Conservation (phyloP, 1,284 basidiomycete species). For the Lignosus rhinocerotis region DNA sequence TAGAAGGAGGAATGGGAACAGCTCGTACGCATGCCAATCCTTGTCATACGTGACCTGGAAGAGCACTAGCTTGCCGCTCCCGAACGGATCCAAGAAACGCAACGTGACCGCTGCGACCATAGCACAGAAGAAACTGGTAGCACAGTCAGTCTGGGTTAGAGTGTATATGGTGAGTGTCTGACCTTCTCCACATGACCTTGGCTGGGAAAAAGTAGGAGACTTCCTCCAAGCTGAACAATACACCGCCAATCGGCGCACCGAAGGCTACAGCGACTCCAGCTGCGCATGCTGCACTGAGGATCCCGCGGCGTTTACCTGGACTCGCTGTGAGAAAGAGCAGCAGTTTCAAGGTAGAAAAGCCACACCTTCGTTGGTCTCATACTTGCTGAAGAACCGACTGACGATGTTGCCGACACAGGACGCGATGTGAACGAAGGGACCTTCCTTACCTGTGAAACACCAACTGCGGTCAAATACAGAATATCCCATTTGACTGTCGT, state of each 20-base stretch:
- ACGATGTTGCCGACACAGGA: constrained; percentile 95
- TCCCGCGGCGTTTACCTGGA: constrained; percentile 85
- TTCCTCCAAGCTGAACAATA: constrained; percentile 90
- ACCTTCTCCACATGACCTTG: constrained; percentile 95
- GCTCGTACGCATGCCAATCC: constrained; percentile 89
- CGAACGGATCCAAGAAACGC: constrained; percentile 91
- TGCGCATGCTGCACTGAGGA: constrained; percentile 90
- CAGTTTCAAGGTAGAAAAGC: not conserved
- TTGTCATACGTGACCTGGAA: constrained; percentile 92
- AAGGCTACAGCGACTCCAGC: constrained; percentile 91
- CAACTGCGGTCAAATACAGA: not conserved
- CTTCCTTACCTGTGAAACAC: constrained; percentile 71
- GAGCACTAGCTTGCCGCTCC: constrained; percentile 79
- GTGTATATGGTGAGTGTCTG: constrained; percentile 10
- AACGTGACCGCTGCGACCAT: constrained; percentile 91
- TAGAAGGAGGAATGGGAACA: constrained; percentile 81
- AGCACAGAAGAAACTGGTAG: constrained; percentile 84
- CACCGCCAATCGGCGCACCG: constrained; percentile 92
- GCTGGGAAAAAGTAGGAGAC: constrained; percentile 96
- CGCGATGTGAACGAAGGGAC: constrained; percentile 96
- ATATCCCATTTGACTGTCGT: no score
- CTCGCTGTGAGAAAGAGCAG: not conserved
- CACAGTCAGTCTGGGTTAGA: not conserved
- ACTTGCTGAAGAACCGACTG: constrained; percentile 84
- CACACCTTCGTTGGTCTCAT: constrained; percentile 89